Conservation (phyloP, 2,329 filamentous ascomycete species). For the Chaetomiaceae sp. region DNA sequence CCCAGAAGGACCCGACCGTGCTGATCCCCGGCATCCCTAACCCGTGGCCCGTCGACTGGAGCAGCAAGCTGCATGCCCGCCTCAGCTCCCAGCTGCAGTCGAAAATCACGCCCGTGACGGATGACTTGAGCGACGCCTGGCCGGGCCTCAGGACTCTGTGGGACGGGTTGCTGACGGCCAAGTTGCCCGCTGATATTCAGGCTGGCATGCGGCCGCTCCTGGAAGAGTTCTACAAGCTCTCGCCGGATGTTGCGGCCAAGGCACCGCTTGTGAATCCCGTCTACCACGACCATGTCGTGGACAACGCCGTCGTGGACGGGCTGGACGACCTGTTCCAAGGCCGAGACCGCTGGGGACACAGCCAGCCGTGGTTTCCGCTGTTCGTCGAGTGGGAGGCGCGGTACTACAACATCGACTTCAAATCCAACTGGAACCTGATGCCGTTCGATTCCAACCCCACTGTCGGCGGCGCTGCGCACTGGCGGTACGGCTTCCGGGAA, state of each 20-base stretch:
- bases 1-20: neutral
- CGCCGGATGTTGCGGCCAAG: neutral
- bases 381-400: conserved; percentile 42
- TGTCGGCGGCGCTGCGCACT: too few relatives aligned
- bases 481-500: too few relatives aligned
- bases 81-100: neutral
- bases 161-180: neutral
- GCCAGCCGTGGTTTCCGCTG: conserved; percentile 39
- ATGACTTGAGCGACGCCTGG: neutral
- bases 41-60: conserved; percentile 23
- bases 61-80: neutral
- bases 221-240: neutral
- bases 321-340: too few relatives aligned
- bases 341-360: conserved; percentile 29
- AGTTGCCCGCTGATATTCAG: too few relatives aligned
- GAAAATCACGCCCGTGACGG: neutral
- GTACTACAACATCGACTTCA: conserved; percentile 37
- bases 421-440: too few relatives aligned
- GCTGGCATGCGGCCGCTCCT: neutral
- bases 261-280: too few relatives aligned
- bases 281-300: too few relatives aligned
- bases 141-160: neutral
- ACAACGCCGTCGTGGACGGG: too few relatives aligned
- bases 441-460: too few relatives aligned
- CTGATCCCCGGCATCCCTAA: neutral